Evolutionary conservation across 2,329 filamentous ascomycete species (phyloP).

Genomic region (Ploettnerulaceae sp.): DNA sequence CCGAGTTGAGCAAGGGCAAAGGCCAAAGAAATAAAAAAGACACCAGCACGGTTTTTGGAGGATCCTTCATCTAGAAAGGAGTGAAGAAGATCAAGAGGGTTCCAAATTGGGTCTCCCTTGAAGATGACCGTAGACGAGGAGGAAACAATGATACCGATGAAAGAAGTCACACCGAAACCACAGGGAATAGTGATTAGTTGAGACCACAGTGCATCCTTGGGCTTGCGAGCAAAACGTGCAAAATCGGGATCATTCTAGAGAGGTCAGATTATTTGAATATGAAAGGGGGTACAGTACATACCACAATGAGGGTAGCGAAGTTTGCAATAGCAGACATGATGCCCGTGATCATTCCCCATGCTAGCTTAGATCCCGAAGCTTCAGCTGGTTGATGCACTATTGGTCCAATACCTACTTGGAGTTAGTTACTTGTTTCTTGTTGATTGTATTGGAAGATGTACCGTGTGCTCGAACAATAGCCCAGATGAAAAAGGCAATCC

Average conservation of each 20-base stretch:
- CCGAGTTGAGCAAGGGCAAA: slow-evolving; percentile 78
- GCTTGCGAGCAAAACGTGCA: slow-evolving; percentile 73
- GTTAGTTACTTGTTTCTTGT: no score
- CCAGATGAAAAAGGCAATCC: slow-evolving; percentile 84
- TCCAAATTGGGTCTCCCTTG: slow-evolving; percentile 61
- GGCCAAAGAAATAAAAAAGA: slow-evolving; percentile 66
- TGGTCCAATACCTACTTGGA: slow-evolving; percentile 73
- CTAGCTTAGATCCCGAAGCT: slow-evolving; percentile 62
- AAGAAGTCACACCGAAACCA: slow-evolving; percentile 73
- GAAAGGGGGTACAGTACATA: slow-evolving; percentile 32
- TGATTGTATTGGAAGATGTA: no score
- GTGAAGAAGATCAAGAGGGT: slow-evolving; percentile 63
- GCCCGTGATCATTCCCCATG: slow-evolving; percentile 77
- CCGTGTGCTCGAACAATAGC: slow-evolving; percentile 75
- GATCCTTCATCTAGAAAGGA: slow-evolving; percentile 64
- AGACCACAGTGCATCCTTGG: slow-evolving; percentile 71
- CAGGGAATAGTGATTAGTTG: slow-evolving; percentile 71
- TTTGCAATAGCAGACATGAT: slow-evolving; percentile 89
- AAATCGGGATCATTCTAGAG: slow-evolving; percentile 68
- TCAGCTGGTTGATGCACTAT: slow-evolving; percentile 67
- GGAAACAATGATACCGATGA: slow-evolving; percentile 76
- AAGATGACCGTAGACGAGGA: slow-evolving; percentile 68
- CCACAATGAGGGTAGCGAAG: slow-evolving; percentile 78
- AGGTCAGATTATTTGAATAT: slow-evolving; percentile 35
- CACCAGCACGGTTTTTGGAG: slow-evolving; percentile 65